A percentile compares a stretch with the other conserved stretches of the same genome.
These are phyloP conservation scores for Colletotrichum tropicale DNA, from an alignment of 2,329 filamentous ascomycete genomes.

Conservation along the genomic window DNA sequence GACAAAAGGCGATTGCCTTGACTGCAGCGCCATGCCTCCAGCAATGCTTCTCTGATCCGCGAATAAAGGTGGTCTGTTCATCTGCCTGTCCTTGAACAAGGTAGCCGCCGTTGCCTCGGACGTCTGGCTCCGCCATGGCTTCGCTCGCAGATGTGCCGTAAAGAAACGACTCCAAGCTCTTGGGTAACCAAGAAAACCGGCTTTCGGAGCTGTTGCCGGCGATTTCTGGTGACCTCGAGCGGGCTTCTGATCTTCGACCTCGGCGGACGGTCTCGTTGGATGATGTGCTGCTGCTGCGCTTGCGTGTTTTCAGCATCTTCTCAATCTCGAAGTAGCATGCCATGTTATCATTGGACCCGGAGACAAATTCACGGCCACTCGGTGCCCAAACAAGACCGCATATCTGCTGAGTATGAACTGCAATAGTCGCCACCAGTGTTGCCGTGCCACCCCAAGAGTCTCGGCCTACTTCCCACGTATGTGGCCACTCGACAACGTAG, in stretches of 20 bases:
- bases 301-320: constrained; percentile 49
- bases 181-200: background rate
- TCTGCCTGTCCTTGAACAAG: constrained; percentile 32
- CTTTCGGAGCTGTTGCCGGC: background rate
- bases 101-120: constrained; percentile 27
- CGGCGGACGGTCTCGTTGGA: background rate
- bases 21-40: constrained; percentile 87
- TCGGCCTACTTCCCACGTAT: constrained; percentile 63
- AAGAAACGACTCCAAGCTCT: background rate
- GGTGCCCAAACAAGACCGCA: constrained; percentile 91
- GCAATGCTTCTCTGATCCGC: constrained; percentile 68
- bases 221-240: background rate
- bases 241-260: background rate
- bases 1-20: constrained; percentile 96
- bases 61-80: constrained; percentile 51
- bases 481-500: constrained; percentile 87
- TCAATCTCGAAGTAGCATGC: constrained; percentile 81
- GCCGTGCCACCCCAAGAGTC: constrained; percentile 80
- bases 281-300: constrained; percentile 2
- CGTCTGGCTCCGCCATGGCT: background rate
- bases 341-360: constrained; percentile 90
- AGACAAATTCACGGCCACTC: constrained; percentile 78
- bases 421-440: constrained; percentile 77
- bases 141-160: background rate
- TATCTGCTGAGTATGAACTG: constrained; percentile 84